These are phyloP conservation scores for Oemleria cerasiformis DNA, from an alignment of 306 rosid genomes.

Conservation along the genomic window DNA sequence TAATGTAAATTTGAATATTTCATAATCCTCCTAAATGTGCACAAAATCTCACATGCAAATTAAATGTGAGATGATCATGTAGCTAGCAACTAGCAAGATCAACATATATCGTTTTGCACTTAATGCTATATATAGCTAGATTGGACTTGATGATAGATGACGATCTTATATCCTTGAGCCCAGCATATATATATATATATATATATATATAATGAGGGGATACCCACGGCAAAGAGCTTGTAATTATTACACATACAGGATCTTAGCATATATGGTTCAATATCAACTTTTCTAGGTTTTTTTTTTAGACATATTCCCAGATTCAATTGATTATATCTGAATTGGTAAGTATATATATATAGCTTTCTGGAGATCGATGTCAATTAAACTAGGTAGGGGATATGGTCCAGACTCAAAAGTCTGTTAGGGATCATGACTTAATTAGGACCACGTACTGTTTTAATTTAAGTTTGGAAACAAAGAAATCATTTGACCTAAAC, in stretches of 20 bases:
- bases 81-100: too few relatives aligned
- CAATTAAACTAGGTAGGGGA: slow-evolving; percentile 7
- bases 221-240: slow-evolving; percentile 27
- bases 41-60: too few relatives aligned
- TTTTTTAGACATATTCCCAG: slow-evolving; percentile 15
- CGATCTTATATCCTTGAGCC: background rate
- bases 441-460: slow-evolving; percentile 21
- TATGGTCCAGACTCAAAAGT: slow-evolving; percentile 27
- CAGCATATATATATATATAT: too few relatives aligned
- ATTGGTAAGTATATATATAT: slow-evolving; percentile 13
- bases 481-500: slow-evolving; percentile 5
- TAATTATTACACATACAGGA: slow-evolving; percentile 22
- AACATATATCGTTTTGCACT: too few relatives aligned
- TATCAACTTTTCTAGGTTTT: slow-evolving; percentile 14
- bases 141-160: background rate
- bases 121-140: too few relatives aligned
- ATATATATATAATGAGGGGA: background rate
- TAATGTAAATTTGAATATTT: too few relatives aligned
- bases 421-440: background rate
- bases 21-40: too few relatives aligned
- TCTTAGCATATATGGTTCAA: slow-evolving; percentile 10
- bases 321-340: slow-evolving; percentile 12
- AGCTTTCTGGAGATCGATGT: slow-evolving; percentile 18
- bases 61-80: too few relatives aligned
- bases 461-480: background rate